Evolutionary conservation across 495 filamentous ascomycete genomes (phyloP).

Genomic region (Penicillium pancosmium): DNA sequence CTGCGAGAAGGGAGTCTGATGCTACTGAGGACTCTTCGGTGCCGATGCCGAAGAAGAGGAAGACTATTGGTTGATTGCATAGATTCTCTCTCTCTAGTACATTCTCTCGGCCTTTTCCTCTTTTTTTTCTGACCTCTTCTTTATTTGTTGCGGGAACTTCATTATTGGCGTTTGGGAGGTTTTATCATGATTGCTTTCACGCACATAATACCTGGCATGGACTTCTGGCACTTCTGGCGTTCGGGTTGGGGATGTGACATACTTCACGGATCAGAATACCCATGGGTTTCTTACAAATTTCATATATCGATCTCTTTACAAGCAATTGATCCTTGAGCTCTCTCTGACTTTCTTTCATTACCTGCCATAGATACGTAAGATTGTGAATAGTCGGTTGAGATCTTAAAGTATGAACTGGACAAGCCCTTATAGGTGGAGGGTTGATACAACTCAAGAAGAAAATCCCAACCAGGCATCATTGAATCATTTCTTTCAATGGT

Average conservation of each 20-base stretch:
- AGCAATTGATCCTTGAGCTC: not conserved
- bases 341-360: no score
- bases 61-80: conserved; percentile 30
- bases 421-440: no score
- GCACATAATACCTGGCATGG: not conserved
- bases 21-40: conserved; percentile 44
- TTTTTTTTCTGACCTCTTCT: not conserved
- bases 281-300: not conserved
- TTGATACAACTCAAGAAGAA: no score
- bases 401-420: no score
- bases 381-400: no score
- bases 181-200: not conserved
- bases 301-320: not conserved
- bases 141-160: not conserved
- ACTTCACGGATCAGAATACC: not conserved
- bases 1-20: conserved; percentile 43
- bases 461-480: no score
- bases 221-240: not conserved
- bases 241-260: not conserved
- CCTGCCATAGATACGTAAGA: no score
- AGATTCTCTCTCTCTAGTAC: not conserved
- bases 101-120: no score
- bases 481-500: no score
- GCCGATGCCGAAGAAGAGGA: conserved; percentile 45
- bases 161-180: not conserved